Percentiles rank a stretch among this genome's conserved stretches.
These are phyloP conservation scores for Phyllostachys edulis DNA, from an alignment of 176 grass and related monocot genomes.

Conservation along the genomic window DNA sequence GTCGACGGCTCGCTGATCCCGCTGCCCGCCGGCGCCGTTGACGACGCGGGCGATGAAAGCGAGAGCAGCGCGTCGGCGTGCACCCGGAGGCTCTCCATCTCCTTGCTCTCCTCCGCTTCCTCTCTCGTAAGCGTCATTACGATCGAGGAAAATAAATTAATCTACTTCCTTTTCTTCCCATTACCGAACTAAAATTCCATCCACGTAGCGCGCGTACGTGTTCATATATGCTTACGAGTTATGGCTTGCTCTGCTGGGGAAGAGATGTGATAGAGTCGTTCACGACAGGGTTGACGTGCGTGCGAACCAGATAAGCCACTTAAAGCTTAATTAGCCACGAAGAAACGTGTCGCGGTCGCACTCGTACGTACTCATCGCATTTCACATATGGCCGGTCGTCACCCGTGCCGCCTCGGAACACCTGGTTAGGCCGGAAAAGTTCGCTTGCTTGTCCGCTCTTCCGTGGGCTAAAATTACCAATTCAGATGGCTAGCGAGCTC, in stretches of 20 bases:
- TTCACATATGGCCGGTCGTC: not conserved
- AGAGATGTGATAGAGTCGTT: conserved; percentile 36
- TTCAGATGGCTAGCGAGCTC: not conserved
- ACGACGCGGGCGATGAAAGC: not conserved
- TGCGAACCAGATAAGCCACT: conserved; percentile 9
- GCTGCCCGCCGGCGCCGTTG: conserved; percentile 1
- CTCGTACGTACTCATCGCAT: not conserved
- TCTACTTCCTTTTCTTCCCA: too few species aligned
- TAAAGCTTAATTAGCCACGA: conserved; percentile 30
- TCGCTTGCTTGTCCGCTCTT: conserved; percentile 7
- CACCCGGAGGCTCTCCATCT: conserved; percentile 51
- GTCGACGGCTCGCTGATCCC: not conserved
- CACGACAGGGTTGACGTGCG: conserved; percentile 36
- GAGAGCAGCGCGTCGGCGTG: conserved; percentile 50
- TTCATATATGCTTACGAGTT: not conserved
- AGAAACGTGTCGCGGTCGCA: conserved; percentile 44
- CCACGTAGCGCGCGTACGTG: not conserved
- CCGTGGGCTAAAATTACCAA: conserved; percentile 22
- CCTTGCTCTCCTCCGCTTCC: conserved; percentile 40
- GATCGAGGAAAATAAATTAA: too few species aligned
- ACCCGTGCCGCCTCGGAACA: not conserved
- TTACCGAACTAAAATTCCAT: conserved; percentile 13
- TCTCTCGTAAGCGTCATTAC: conserved; percentile 47
- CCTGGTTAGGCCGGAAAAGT: not conserved
- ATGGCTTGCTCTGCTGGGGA: not conserved